Evolutionary conservation across 805 yeast species (phyloP), one percentile per base, ranked within the genome.

Genomic region (Blastobotrys americana): DNA sequence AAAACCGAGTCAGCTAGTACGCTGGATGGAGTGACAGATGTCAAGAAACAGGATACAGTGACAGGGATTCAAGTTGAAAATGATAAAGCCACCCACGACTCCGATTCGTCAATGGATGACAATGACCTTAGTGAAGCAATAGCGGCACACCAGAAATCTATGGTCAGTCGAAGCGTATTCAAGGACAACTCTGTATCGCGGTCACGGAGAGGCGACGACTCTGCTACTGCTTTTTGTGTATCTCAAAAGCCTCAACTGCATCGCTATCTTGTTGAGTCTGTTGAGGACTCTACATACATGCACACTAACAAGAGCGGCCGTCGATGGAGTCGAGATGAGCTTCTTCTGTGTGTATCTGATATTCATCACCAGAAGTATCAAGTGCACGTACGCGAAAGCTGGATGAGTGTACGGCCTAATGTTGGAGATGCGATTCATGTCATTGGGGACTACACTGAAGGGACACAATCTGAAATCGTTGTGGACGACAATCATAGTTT

Each of bases 401-500:
- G 44, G 44, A 17, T 21, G 3, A 19, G 19, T 3, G 38, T 35
- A 3, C 8, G n/a, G n/a, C 44, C 44, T 17, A 20, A 22, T n/a
- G 17, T 16, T 3, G 40, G 40, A 9, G 40, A 25, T 17, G 16
- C 36, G 13, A 22, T 42, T 18, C 44, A 42, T 18, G 34, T 42
- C 6, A 42, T 42, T n/a, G 44, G 44, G 9, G 16, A 35, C 19
- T 35, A 22, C 23, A 38, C 22, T 3, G 37, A 10, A 13, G 37
- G 22, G 10, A 13, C 39, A 3, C 20, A 27, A 5, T 20, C 15
- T 4, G 34, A n/a, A 13, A 19, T 42, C 13, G 72, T 82, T 5
- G 84, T 81, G 51, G 68, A 71, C 38, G 72, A 73, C 46, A 64
- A 71, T 27, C 72, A 72, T 23, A 78, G 82, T 52, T 59, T 88